phyloP scores from a whole-genome alignment of 139 green algal species.

The Pleodorina starrii region DNA sequence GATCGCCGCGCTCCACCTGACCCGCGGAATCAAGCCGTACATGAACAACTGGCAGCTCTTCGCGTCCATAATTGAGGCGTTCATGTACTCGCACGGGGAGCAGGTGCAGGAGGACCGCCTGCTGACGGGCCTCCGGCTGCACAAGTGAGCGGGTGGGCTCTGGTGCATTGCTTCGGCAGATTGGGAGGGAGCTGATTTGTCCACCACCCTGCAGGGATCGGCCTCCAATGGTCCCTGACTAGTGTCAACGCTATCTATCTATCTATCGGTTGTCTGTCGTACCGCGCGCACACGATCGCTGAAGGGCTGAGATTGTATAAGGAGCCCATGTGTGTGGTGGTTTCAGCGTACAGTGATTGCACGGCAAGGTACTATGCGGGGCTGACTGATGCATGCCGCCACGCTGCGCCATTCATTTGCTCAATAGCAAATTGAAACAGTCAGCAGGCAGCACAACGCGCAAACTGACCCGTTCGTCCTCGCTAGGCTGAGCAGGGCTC shows the following conservation, averaged over 20 bases:
- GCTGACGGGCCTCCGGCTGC: neutral
- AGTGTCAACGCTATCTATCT: neutral
- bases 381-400: neutral
- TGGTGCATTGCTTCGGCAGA: neutral
- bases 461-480: no score
- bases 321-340: neutral
- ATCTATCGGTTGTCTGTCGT: no score
- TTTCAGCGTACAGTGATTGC: neutral
- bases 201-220: neutral
- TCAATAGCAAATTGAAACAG: neutral
- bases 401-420: neutral
- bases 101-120: neutral
- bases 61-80: neutral
- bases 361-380: neutral
- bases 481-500: no score
- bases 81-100: neutral
- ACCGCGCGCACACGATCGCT: neutral
- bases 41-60: slow-evolving; percentile 5
- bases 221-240: neutral
- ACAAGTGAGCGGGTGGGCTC: neutral
- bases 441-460: neutral
- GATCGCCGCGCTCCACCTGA: neutral
- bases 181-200: neutral
- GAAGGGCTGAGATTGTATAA: no score
- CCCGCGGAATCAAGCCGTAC: neutral